phyloP scores from a whole-genome alignment of 139 green algal species.

The Haematococcus lacustris region DNA sequence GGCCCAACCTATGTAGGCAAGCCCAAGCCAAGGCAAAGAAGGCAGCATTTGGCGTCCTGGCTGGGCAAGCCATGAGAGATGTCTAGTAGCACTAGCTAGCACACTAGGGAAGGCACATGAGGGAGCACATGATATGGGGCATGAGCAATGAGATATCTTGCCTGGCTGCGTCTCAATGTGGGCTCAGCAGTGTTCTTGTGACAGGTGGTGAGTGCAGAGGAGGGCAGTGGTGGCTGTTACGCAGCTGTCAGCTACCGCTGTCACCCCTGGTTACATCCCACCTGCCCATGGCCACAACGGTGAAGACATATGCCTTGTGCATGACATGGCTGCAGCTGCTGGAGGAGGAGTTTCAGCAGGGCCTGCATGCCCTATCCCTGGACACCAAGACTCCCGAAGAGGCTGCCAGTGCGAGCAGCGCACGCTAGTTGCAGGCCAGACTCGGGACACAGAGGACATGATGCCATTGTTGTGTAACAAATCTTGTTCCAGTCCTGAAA shows the following conservation, averaged over 20 bases:
- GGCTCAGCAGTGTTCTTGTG: not conserved
- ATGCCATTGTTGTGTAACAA: no score
- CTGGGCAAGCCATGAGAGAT: no score
- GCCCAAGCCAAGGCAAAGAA: not conserved
- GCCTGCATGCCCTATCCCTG: conserved; percentile 37
- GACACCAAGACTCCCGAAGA: conserved; percentile 33
- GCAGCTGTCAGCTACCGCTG: not conserved
- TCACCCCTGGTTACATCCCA: not conserved
- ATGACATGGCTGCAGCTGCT: conserved; percentile 22
- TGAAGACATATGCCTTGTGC: not conserved
- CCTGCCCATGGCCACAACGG: not conserved
- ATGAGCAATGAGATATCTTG: not conserved
- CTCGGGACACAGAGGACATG: no score
- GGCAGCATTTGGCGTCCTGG: not conserved
- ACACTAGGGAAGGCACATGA: not conserved
- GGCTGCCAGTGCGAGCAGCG: no score
- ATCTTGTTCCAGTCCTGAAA: no score
- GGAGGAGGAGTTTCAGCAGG: conserved; percentile 26
- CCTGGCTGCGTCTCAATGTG: not conserved
- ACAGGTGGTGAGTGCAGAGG: no score
- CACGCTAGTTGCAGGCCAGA: no score
- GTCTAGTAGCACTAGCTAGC: not conserved
- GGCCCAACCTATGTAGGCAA: not conserved
- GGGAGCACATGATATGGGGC: not conserved
- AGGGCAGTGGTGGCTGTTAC: no score